These are phyloP conservation scores for Gentiana dahurica DNA, from an alignment of 257 asterid species.

Conservation along the genomic window DNA sequence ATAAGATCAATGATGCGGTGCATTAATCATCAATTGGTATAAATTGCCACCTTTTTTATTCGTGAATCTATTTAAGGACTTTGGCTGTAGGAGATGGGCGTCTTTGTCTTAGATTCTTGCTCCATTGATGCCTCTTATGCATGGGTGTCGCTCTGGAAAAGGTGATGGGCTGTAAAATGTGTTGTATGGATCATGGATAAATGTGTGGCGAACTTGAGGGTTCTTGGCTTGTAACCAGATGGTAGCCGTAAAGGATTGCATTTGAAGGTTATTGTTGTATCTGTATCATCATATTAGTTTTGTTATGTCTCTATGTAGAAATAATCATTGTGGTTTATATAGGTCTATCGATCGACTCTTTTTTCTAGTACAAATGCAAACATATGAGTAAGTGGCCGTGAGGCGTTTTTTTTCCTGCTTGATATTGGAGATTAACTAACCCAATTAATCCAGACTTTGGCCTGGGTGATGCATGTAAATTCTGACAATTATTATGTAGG, in stretches of 20 bases:
- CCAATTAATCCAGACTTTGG: no score
- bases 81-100: neutral
- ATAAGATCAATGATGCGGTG: neutral
- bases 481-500: no score
- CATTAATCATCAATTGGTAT: neutral
- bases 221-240: conserved; percentile 5
- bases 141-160: conserved; percentile 3
- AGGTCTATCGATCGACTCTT: no score
- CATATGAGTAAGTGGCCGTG: no score
- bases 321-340: no score
- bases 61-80: neutral
- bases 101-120: neutral
- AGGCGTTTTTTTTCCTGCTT: no score
- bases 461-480: no score
- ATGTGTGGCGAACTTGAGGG: conserved; percentile 1
- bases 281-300: neutral
- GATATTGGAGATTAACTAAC: no score
- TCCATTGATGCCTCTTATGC: neutral
- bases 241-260: conserved; percentile 18
- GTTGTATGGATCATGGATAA: conserved; percentile 3
- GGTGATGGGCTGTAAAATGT: conserved; percentile 5
- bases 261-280: conserved; percentile 8
- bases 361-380: no score
- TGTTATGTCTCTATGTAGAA: no score
- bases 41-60: no score